Percentiles rank a stretch among this genome's conserved stretches.
Conservation (phyloP, 192 early-diverging fungal species). For the Umbelopsis vinacea region DNA sequence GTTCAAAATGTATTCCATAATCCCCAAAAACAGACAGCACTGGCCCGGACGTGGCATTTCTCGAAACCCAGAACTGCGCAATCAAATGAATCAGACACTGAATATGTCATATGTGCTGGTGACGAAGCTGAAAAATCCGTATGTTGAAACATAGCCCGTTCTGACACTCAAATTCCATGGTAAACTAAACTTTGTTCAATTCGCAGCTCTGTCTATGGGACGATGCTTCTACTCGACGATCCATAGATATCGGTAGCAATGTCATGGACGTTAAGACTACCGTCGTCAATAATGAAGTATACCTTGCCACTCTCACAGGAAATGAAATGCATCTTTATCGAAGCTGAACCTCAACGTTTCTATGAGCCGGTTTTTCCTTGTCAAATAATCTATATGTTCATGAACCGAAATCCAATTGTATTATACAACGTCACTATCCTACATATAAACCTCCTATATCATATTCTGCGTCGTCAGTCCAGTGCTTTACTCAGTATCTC, state of each 20-base stretch:
- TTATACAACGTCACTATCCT: not conserved
- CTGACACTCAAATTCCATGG: too few species aligned
- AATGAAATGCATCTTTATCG: constrained; percentile 12
- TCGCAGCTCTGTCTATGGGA: constrained; percentile 5
- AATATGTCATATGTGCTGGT: constrained; percentile 8
- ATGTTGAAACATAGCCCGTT: not conserved
- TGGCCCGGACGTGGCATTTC: constrained; percentile 21
- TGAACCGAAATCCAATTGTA: not conserved
- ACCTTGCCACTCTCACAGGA: constrained; percentile 4
- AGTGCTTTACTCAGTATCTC: constrained; percentile 67
- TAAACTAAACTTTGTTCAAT: not conserved
- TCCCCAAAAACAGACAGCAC: not conserved
- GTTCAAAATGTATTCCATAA: not conserved
- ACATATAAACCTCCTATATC: not conserved
- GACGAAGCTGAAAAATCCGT: constrained; percentile 11
- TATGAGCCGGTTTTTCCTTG: not conserved
- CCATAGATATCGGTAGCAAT: not conserved
- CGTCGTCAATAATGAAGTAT: not conserved
- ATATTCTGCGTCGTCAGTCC: not conserved
- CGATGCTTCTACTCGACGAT: not conserved
- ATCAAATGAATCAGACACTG: not conserved
- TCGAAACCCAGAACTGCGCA: not conserved
- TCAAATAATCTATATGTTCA: not conserved
- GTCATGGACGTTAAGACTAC: not conserved
- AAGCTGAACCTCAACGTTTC: not conserved